Conservation (phyloP, 2,329 filamentous ascomycete genomes). For the Diplodia corticola region DNA sequence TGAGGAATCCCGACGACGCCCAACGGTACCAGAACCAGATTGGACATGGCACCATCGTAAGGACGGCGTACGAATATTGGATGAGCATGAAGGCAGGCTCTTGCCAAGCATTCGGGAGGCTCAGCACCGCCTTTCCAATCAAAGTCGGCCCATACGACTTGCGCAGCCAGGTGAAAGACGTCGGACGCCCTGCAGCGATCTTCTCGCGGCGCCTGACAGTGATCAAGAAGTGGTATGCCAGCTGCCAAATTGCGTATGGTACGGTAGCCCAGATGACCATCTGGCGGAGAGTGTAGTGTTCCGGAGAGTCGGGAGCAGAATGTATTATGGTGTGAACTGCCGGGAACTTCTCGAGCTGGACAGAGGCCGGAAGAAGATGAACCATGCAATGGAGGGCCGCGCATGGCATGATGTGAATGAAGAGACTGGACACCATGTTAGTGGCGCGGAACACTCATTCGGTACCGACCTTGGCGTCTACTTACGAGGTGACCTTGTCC, state of each 20-base stretch:
- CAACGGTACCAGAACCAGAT: slow-evolving; percentile 90
- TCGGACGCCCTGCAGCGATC: slow-evolving; percentile 92
- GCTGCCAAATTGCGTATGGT: slow-evolving; percentile 90
- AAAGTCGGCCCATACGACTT: slow-evolving; percentile 85
- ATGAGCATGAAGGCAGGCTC: slow-evolving; percentile 94
- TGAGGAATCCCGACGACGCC: slow-evolving; percentile 75
- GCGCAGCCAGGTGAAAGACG: slow-evolving; percentile 95
- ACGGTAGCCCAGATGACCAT: slow-evolving; percentile 96
- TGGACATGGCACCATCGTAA: slow-evolving; percentile 93
- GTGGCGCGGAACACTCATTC: not conserved
- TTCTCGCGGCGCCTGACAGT: slow-evolving; percentile 92
- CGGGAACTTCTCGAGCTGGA: slow-evolving; percentile 72
- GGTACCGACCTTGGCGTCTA: slow-evolving; percentile 13
- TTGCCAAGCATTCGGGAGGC: slow-evolving; percentile 72
- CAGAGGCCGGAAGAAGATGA: slow-evolving; percentile 69
- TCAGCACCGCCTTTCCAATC: slow-evolving; percentile 83
- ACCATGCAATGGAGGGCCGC: slow-evolving; percentile 90
- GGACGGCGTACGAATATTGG: slow-evolving; percentile 84
- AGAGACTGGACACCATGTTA: slow-evolving; percentile 59
- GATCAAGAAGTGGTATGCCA: slow-evolving; percentile 91
- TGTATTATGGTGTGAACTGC: slow-evolving; percentile 80
- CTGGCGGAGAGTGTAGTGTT: slow-evolving; percentile 74
- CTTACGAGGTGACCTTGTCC: slow-evolving; percentile 88
- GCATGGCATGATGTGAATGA: slow-evolving; percentile 99
- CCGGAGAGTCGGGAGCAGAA: slow-evolving; percentile 66